Conservation (phyloP, 257 asterid genomes). For the Solanum chiquidenum region DNA sequence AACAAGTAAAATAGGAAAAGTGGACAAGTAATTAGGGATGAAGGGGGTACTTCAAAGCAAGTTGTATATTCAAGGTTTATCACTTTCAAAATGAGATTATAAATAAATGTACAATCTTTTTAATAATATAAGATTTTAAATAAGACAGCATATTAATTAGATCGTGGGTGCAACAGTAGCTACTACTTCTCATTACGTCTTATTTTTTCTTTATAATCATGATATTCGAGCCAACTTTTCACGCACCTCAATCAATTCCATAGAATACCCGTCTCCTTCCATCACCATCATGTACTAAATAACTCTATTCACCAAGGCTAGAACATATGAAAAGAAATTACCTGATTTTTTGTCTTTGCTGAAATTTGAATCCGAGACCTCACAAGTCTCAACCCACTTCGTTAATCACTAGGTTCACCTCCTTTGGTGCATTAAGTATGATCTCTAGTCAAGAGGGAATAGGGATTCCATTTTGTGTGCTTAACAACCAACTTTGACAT, state of each 20-base stretch:
- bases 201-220: not conserved
- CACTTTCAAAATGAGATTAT: not conserved
- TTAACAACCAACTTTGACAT: not conserved
- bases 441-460: not conserved
- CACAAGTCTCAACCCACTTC: not conserved
- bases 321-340: not conserved
- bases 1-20: too few species aligned
- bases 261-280: fast-evolving
- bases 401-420: not conserved
- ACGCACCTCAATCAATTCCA: not conserved
- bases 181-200: not conserved
- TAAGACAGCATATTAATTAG: not conserved
- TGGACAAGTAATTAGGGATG: too few species aligned
- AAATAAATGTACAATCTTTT: not conserved
- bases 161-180: not conserved
- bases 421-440: not conserved
- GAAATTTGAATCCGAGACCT: not conserved
- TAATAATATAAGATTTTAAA: not conserved
- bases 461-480: not conserved
- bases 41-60: too few species aligned
- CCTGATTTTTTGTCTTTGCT: not conserved
- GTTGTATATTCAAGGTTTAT: not conserved
- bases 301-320: not conserved
- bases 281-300: not conserved
- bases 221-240: not conserved